These are phyloP conservation scores for Trichoderma sp. DNA, from an alignment of 2,329 filamentous ascomycete genomes.

Conservation along the genomic window DNA sequence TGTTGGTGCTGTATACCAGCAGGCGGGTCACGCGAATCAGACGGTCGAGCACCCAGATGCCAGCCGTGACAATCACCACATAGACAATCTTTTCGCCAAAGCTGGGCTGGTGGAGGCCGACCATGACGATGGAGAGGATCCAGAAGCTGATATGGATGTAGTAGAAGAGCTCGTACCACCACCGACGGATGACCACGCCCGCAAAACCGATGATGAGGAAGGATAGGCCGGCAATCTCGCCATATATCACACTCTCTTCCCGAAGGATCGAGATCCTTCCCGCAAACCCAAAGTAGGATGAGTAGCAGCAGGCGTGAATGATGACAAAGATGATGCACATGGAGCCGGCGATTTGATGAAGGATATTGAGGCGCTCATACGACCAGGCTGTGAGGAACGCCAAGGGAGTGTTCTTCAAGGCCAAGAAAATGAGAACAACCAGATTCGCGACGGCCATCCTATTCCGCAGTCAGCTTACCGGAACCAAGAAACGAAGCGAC, in stretches of 20 bases:
- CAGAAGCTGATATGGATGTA: constrained; percentile 50
- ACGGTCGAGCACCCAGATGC: constrained; percentile 52
- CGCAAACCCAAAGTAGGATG: constrained; percentile 37
- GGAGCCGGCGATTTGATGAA: constrained; percentile 54
- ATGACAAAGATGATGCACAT: constrained; percentile 45
- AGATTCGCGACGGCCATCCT: constrained; percentile 47
- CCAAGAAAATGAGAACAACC: constrained; percentile 50
- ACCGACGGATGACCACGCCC: constrained; percentile 41
- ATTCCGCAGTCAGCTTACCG: not conserved
- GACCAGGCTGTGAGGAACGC: constrained; percentile 52
- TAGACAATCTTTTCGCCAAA: constrained; percentile 41
- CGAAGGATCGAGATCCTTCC: constrained; percentile 34
- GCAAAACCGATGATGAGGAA: constrained; percentile 45
- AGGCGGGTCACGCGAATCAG: constrained; percentile 46
- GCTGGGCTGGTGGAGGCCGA: constrained; percentile 52
- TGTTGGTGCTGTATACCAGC: constrained; percentile 45
- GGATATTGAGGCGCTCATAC: constrained; percentile 56
- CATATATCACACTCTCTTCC: constrained; percentile 41
- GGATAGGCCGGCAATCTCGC: constrained; percentile 46
- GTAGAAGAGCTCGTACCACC: constrained; percentile 57
- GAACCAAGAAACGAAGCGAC: not conserved
- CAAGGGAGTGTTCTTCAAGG: constrained; percentile 57
- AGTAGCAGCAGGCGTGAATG: constrained; percentile 46
- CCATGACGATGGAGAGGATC: constrained; percentile 45
- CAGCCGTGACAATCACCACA: constrained; percentile 41